Evolutionary conservation across 2,329 filamentous ascomycete genomes (phyloP).

Genomic region (Trichoderma sp.): DNA sequence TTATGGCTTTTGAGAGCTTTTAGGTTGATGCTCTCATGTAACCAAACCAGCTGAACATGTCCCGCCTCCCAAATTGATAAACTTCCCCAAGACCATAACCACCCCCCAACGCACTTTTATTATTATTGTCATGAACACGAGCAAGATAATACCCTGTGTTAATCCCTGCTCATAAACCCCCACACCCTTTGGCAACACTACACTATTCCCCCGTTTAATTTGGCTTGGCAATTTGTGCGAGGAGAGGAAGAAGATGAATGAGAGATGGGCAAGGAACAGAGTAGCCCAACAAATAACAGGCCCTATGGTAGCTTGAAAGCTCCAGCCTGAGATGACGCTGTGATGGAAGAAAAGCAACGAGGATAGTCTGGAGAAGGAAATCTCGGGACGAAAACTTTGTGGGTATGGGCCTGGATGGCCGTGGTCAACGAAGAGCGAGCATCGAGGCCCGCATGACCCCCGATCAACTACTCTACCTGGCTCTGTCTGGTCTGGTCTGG

Average conservation of each 20-base stretch:
- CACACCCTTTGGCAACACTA: slow-evolving; percentile 40
- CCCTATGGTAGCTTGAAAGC: slow-evolving; percentile 68
- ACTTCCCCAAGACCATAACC: slow-evolving; percentile 19
- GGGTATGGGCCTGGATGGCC: slow-evolving; percentile 28
- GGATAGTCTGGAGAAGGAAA: slow-evolving; percentile 30
- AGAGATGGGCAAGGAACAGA: slow-evolving; percentile 14
- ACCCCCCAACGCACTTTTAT: slow-evolving; percentile 10
- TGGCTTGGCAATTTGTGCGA: slow-evolving; percentile 45
- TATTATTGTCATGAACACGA: slow-evolving; percentile 25
- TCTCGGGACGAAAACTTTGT: slow-evolving; percentile 29
- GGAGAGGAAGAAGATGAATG: slow-evolving; percentile 31
- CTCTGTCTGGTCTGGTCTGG: slow-evolving; percentile 5
- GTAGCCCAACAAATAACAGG: slow-evolving; percentile 41
- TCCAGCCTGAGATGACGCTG: slow-evolving; percentile 55
- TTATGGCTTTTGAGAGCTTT: slow-evolving; percentile 6
- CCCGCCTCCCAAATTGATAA: slow-evolving; percentile 19
- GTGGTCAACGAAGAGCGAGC: slow-evolving; percentile 28
- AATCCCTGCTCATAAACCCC: slow-evolving; percentile 28
- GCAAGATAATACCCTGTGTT: slow-evolving; percentile 15
- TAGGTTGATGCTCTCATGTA: slow-evolving; percentile 6
- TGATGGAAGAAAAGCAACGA: slow-evolving; percentile 31
- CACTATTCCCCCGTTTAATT: slow-evolving; percentile 42
- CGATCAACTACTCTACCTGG: slow-evolving; percentile 10
- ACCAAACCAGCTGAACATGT: slow-evolving; percentile 13
- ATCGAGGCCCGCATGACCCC: slow-evolving; percentile 21